Base-by-base conservation (phyloP, 306 rosid genomes). In the Quercus agrifolia region DNA sequence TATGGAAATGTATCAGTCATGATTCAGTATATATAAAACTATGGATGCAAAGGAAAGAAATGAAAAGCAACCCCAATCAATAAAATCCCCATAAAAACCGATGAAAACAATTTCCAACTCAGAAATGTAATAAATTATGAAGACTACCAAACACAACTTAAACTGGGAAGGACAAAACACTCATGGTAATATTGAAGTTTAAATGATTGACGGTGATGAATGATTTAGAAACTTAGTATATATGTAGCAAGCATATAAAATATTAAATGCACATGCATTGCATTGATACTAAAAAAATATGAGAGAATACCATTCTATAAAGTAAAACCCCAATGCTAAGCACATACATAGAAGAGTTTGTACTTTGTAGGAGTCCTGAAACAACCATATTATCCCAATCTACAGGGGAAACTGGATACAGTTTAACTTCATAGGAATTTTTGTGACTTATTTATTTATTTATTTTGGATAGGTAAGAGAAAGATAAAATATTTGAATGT, bases 1-100 rank as follows among this genome's bases (percentile, higher is more conserved):
- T 17, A 72, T 70, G 70, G 82, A 70, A 79, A 83, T 59, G n/a
- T 52, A 70, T 67, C 71, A 11, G 18, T 81, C 75, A 75, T 71
- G 30, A 44, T 66, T 27, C 31, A 71, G 30, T 3, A 55, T 25
- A 55, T 25, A 54, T 12, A 59, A 69, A 56, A 44, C 12, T 63
- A 71, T 35, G 56, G 69, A 18, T 73, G 33, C 44, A 70, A 52
- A 27, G 10, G n/a, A 33, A 54, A 5, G 51, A 9, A 28, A 56
- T 33, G 76, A 38, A 55, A 66, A 13, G 54, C 46, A 13, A 49
- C 54, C 17, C 54, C 54, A 49, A 49, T 49, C 17, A 3, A 49
- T 11, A 49, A 49, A 49, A 49, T 49, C 17, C 54, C 54, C 54
- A 49, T 49, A 49, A 13, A 49, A 49, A 49, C 54, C 12, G 54